These are phyloP conservation scores for Tylopilus sp. DNA, from an alignment of 768 basidiomycete species.

Conservation along the genomic window DNA sequence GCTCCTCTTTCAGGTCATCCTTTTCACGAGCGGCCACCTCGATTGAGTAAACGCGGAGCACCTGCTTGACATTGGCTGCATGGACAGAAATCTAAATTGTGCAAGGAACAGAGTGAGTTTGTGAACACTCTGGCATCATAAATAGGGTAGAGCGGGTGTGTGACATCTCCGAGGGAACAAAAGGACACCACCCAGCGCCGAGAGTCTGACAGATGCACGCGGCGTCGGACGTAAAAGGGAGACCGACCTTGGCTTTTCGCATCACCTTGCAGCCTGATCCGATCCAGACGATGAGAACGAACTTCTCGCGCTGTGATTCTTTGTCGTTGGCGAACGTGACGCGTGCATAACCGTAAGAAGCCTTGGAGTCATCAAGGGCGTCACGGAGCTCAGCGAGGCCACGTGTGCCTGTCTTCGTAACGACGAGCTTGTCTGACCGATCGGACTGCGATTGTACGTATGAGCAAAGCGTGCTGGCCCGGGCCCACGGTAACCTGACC, in stretches of 20 bases:
- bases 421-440: slow-evolving; percentile 73
- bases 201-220: slow-evolving; percentile 15
- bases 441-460: slow-evolving; percentile 47
- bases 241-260: slow-evolving; percentile 83
- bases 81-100: slow-evolving; percentile 83
- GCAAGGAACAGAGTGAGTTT: slow-evolving; percentile 23
- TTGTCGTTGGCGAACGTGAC: slow-evolving; percentile 85
- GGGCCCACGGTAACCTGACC: slow-evolving; percentile 37
- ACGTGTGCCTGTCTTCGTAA: slow-evolving; percentile 77
- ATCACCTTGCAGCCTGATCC: slow-evolving; percentile 81
- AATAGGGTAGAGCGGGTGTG: slow-evolving; percentile 26
- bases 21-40: slow-evolving; percentile 83
- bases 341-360: slow-evolving; percentile 81
- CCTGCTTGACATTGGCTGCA: slow-evolving; percentile 79
- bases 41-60: slow-evolving; percentile 76
- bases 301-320: slow-evolving; percentile 85
- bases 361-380: slow-evolving; percentile 66
- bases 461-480: slow-evolving; percentile 19
- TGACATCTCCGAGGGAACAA: slow-evolving; percentile 14
- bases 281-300: slow-evolving; percentile 83
- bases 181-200: slow-evolving; percentile 6
- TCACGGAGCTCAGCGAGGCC: slow-evolving; percentile 77
- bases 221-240: slow-evolving; percentile 14
- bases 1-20: slow-evolving; percentile 84
- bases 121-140: slow-evolving; percentile 24